Evolutionary conservation across 2,329 filamentous ascomycete genomes (phyloP).

Genomic region (Fonsecaea pugnacius): DNA sequence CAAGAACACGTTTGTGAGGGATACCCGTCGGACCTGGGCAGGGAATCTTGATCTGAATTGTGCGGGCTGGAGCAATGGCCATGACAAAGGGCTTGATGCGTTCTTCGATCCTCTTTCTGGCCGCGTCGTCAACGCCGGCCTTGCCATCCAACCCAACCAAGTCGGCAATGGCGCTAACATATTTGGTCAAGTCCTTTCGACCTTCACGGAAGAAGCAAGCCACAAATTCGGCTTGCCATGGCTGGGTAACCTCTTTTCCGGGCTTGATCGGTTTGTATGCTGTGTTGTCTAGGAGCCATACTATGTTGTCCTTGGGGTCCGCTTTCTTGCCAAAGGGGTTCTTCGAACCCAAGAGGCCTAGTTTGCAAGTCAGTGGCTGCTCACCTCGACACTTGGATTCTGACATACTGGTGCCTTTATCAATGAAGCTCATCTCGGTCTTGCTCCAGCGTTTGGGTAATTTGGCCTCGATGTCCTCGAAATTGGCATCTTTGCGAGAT

Average conservation of each 20-base stretch:
- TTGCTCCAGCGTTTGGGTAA: conserved; percentile 37
- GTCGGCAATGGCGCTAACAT: conserved; percentile 72
- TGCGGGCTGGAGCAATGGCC: conserved; percentile 71
- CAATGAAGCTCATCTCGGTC: conserved; percentile 36
- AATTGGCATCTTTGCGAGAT: conserved; percentile 38
- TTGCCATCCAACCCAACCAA: conserved; percentile 69
- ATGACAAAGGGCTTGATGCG: conserved; percentile 71
- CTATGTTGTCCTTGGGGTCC: conserved; percentile 67
- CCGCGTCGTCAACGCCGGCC: conserved; percentile 52
- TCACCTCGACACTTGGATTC: background rate
- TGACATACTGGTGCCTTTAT: conserved; percentile 36
- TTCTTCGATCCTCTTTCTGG: conserved; percentile 67
- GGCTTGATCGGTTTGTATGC: conserved; percentile 63
- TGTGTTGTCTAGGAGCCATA: conserved; percentile 92
- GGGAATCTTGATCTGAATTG: conserved; percentile 66
- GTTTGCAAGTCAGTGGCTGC: conserved; percentile 11
- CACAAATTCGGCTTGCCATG: conserved; percentile 82
- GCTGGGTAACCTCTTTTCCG: conserved; percentile 41
- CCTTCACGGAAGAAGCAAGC: conserved; percentile 78
- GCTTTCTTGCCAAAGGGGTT: conserved; percentile 67
- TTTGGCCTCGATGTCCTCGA: conserved; percentile 34
- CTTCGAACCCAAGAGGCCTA: conserved; percentile 42
- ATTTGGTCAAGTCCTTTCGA: conserved; percentile 67
- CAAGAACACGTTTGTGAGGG: conserved; percentile 59
- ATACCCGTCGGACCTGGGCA: conserved; percentile 50